A percentile compares a stretch with the other conserved stretches of the same genome.
Conservation (phyloP, 805 yeast species). For the Naumovozyma castellii region DNA sequence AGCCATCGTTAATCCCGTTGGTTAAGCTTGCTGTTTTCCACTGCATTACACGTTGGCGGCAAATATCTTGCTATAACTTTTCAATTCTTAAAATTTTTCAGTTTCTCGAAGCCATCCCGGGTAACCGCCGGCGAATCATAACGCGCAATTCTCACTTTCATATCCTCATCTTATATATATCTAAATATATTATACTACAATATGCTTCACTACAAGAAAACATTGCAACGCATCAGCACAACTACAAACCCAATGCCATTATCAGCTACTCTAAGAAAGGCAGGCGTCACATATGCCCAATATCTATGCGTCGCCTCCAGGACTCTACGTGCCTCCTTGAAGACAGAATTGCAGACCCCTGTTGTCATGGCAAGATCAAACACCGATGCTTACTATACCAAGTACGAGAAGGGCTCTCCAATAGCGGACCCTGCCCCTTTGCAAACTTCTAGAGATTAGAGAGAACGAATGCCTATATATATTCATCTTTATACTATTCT, state of each 20-base stretch:
- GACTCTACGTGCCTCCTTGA: conserved; percentile 78
- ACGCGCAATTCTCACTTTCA: neutral
- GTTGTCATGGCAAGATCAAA: conserved; percentile 60
- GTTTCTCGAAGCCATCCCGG: neutral
- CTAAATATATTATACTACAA: no score
- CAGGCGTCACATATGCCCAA: conserved; percentile 68
- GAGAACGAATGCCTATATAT: no score
- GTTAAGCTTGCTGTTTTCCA: neutral
- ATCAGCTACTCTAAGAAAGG: conserved; percentile 49
- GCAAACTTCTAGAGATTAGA: conserved; percentile 19
- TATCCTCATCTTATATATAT: neutral
- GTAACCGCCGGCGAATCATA: neutral
- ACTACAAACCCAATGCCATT: no score
- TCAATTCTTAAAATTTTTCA: no score
- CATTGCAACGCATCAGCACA: no score
- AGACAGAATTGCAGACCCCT: conserved; percentile 70
- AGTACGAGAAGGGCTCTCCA: conserved; percentile 59
- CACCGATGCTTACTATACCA: conserved; percentile 66
- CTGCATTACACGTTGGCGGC: neutral
- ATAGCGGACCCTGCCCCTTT: conserved; percentile 31
- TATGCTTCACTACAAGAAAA: no score
- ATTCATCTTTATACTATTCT: no score
- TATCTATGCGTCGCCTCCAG: conserved; percentile 86
- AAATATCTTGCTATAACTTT: no score
- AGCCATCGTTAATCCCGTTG: conserved; percentile 49